phyloP scores from a whole-genome alignment of 108 stramenopile species.

The Schizochytrium sp. region DNA sequence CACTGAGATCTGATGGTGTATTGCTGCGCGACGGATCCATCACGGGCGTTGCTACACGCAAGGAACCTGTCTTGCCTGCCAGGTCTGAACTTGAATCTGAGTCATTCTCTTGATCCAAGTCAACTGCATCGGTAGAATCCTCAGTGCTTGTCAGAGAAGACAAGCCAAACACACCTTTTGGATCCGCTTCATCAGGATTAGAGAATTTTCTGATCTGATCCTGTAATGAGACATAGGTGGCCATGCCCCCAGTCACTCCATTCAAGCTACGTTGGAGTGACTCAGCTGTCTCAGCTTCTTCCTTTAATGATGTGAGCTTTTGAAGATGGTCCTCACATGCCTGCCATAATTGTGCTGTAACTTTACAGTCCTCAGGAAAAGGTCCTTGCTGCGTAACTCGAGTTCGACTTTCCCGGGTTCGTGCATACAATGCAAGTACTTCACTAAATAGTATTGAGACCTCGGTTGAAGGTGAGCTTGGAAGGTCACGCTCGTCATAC shows the following conservation, averaged over 20 bases:
- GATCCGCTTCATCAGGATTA: too few species aligned
- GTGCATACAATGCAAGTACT: neutral
- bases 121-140: too few species aligned
- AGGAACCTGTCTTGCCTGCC: too few species aligned
- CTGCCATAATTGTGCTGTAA: neutral
- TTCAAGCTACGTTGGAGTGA: neutral
- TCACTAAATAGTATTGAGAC: too few species aligned
- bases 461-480: too few species aligned
- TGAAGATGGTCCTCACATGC: neutral
- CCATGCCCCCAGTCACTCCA: neutral
- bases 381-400: neutral
- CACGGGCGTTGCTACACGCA: too few species aligned
- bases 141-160: too few species aligned
- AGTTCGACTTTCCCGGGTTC: neutral
- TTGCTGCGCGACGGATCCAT: neutral
- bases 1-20: neutral
- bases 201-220: neutral
- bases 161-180: too few species aligned
- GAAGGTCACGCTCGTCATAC: too few species aligned
- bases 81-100: too few species aligned
- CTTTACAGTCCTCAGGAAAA: slow-evolving; percentile 10
- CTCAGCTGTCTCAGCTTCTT: neutral
- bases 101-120: too few species aligned
- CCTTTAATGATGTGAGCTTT: neutral
- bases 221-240: neutral